Percentiles rank a stretch among this genome's conserved stretches.
phyloP scores from a whole-genome alignment of 176 grass and related monocot genomes.

The Zoysia pacifica region DNA sequence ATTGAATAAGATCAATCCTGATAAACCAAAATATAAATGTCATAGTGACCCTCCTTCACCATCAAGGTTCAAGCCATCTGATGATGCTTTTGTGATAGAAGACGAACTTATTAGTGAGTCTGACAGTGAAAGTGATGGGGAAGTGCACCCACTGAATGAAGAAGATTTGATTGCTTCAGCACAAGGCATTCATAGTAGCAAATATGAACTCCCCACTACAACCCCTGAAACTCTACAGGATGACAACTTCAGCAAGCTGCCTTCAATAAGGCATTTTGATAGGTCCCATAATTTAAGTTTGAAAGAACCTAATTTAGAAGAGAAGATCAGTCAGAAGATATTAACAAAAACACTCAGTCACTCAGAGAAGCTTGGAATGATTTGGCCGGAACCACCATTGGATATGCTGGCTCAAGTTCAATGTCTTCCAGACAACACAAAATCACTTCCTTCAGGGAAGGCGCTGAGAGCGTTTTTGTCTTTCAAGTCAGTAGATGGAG shows the following conservation, averaged over 20 bases:
- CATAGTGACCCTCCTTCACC: slow-evolving; percentile 89
- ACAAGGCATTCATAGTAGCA: slow-evolving; percentile 32
- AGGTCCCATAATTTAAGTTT: slow-evolving; percentile 64
- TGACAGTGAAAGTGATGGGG: slow-evolving; percentile 67
- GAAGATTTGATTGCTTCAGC: slow-evolving; percentile 38
- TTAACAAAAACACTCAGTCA: slow-evolving; percentile 67
- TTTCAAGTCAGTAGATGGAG: slow-evolving; percentile 62
- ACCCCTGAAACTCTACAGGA: slow-evolving; percentile 38
- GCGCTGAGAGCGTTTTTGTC: slow-evolving; percentile 53
- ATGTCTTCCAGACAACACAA: slow-evolving; percentile 35
- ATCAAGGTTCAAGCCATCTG: slow-evolving; percentile 79
- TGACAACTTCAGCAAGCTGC: slow-evolving; percentile 32
- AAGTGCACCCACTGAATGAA: slow-evolving; percentile 59
- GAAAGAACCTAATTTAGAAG: slow-evolving; percentile 49
- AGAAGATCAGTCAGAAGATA: slow-evolving; percentile 50
- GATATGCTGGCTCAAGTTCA: slow-evolving; percentile 52
- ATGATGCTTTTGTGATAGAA: slow-evolving; percentile 71
- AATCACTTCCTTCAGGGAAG: slow-evolving; percentile 43
- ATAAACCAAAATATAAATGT: slow-evolving; percentile 84
- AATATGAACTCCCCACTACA: background rate
- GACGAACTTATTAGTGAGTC: slow-evolving; percentile 66
- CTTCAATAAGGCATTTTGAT: slow-evolving; percentile 55
- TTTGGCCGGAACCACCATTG: slow-evolving; percentile 88
- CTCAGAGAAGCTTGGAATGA: slow-evolving; percentile 87
- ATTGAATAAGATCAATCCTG: slow-evolving; percentile 78